Base-by-base conservation (phyloP, 163 green algal species). In the Scenedesmus sp. region DNA sequence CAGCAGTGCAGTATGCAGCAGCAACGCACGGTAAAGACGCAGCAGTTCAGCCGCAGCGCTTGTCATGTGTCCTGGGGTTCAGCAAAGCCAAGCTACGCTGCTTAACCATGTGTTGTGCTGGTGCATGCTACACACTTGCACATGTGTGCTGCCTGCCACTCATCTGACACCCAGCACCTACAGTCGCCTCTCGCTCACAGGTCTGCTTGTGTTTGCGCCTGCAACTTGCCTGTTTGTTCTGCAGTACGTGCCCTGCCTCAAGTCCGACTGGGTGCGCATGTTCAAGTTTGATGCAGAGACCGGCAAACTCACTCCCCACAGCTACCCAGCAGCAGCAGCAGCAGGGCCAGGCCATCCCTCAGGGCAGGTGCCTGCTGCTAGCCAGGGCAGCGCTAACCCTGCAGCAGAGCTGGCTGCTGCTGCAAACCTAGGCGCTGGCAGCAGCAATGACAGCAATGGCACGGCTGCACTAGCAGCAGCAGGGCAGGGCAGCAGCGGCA, bases 201-300 rank as follows among this genome's bases (percentile, higher is more conserved):
- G 18, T 76, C 9, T 76, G 66, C 62, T 70, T 12, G 18, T 15
- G 62, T 73, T 73, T 73, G 62, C 20, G 12, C 20, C 23, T 46
- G 3, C 4, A 52, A 23, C 20, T 6, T 76, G 16, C 26, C 70
- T 79, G 70, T 2, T 13, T 79, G 70, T 23, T 79, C 1, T 52
- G 70, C 70, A 79, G 26, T 91, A 91, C 16, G 76, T 91, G 13
- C 76, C 88, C 34, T 91, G 88, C 77, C 54, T 91, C 15, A 77
- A 84, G 34, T 86, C 74, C 12, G 55, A 91, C 46, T 87, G 79
- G 52, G 62, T 91, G 23, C n/a, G 88, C 6, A 86, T 91, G 88
- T 91, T 91, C 88, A 91, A 81, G 52, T 91, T 91, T 54, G 34
- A 91, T 67, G 77, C 56, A 62, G 4, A 62, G 2, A 91, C 70